phyloP scores from a whole-genome alignment of 805 yeast genomes.

The Ogataea polymorpha region DNA sequence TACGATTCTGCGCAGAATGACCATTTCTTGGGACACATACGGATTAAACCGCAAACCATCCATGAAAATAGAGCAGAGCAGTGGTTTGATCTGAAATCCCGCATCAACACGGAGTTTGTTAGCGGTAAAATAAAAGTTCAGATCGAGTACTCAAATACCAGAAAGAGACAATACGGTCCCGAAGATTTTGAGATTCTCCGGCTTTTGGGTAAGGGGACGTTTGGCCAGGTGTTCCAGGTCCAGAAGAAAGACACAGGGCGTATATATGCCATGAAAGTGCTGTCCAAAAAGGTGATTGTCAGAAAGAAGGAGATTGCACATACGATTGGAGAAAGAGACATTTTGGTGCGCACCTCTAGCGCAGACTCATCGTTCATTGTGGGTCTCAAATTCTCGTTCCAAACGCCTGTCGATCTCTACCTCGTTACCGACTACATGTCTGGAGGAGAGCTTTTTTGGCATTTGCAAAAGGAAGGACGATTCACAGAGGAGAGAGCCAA shows the following conservation, averaged over 20 bases:
- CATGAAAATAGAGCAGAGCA: conserved; percentile 47
- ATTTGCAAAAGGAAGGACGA: conserved; percentile 93
- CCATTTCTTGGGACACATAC: conserved; percentile 80
- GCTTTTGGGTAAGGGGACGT: conserved; percentile 91
- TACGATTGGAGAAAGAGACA: conserved; percentile 95
- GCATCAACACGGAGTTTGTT: conserved; percentile 72
- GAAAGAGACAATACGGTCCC: conserved; percentile 83
- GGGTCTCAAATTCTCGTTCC: conserved; percentile 93
- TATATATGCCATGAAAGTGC: conserved; percentile 95
- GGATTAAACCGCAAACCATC: conserved; percentile 61
- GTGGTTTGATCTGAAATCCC: conserved; percentile 74
- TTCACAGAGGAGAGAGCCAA: conserved; percentile 92
- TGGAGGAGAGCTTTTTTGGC: conserved; percentile 80
- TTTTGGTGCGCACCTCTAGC: conserved; percentile 86
- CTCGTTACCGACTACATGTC: conserved; percentile 96
- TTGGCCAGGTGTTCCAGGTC: conserved; percentile 97
- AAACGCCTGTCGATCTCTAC: conserved; percentile 89
- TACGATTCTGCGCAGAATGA: conserved; percentile 85
- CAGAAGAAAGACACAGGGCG: conserved; percentile 84
- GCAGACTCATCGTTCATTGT: conserved; percentile 82
- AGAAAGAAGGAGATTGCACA: conserved; percentile 97
- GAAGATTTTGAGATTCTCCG: conserved; percentile 91
- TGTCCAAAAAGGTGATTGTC: conserved; percentile 91
- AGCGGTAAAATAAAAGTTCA: conserved; percentile 75
- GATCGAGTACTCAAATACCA: conserved; percentile 66